Evolutionary conservation across 768 basidiomycete genomes (phyloP).

Genomic region (Dendrothele bispora): DNA sequence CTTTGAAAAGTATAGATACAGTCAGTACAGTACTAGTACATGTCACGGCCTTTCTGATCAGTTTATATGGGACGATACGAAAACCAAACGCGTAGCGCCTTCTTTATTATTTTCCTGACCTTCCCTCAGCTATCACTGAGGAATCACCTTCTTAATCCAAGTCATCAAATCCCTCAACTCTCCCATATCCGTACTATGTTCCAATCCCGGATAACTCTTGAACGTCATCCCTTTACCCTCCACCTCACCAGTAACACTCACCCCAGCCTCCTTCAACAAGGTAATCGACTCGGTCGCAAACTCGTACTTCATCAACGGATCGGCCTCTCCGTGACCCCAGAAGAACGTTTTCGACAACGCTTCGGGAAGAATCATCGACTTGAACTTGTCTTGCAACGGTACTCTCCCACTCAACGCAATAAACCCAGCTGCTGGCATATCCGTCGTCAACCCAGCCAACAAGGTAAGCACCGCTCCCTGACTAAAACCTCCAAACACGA

Average conservation of each 20-base stretch:
- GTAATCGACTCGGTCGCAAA: slow-evolving; percentile 56
- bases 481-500: slow-evolving; percentile 87
- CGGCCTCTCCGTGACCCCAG: slow-evolving; percentile 81
- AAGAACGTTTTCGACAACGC: slow-evolving; percentile 73
- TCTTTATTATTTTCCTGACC: too few species aligned
- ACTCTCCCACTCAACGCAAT: slow-evolving; percentile 80
- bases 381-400: slow-evolving; percentile 64
- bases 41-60: too few species aligned
- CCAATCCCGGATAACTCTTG: slow-evolving; percentile 64
- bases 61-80: too few species aligned
- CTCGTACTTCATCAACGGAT: slow-evolving; percentile 67
- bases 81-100: background rate
- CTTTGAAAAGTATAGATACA: too few species aligned
- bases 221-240: slow-evolving; percentile 59
- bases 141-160: slow-evolving; percentile 68
- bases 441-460: slow-evolving; percentile 68
- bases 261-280: slow-evolving; percentile 56
- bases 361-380: slow-evolving; percentile 62
- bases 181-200: slow-evolving; percentile 61
- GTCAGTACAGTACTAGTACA: too few species aligned
- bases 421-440: slow-evolving; percentile 70
- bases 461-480: slow-evolving; percentile 83
- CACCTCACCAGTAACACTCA: slow-evolving; percentile 34
- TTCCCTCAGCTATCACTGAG: slow-evolving; percentile 18
- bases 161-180: slow-evolving; percentile 70